Base-by-base conservation (phyloP, 2,329 filamentous ascomycete genomes). In the Stagonosporopsis tanaceti region DNA sequence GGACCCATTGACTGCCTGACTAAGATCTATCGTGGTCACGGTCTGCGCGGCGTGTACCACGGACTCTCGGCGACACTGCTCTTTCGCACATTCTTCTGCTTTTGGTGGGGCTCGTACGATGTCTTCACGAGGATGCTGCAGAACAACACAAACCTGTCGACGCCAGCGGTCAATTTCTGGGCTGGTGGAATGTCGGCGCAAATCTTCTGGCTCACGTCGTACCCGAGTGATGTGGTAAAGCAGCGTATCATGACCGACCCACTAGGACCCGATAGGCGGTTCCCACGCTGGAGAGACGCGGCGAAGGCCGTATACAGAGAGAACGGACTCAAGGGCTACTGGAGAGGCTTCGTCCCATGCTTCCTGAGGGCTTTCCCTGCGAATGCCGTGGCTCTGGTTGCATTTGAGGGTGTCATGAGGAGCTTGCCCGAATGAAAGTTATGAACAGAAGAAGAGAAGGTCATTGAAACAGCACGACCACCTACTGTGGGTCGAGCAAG, bases 31-130 rank as follows among this genome's bases (percentile, higher is more conserved):
- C 54, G 53, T 1, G 66, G 60, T 47, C 92, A 98, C 75, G 94
- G 95, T 42, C 69, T 97, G 2, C 73, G 78, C 22, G 95, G 94
- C 34, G 76, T 99, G 7, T 99, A 94, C 77, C 93, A 92, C 73
- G 95, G 95, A 0, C 84, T 99, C 12, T 81, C 79, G 35, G 91
- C 95, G 1, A 98, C 95, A 0, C 81, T 98, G 46, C 77, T 98
- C 45, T 98, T 98, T 80, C 86, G 95, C 17, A 87, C 88, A 14
- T 96, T 94, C 80, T 99, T 99, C 83, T 97, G 97, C 84, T 95
- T 89, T 81, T 98, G 93, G 93, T 99, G 95, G 95, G 88, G 89
- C n/a, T 90, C 88, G 59, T 99, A 99, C 80, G 94, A 97, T 70
- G 67, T 97, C 28, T 84, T 98, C 66, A 91, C 91, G 5, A 83